These are phyloP conservation scores for Globisporangium splendens DNA, from an alignment of 352 stramenopile species.

Conservation along the genomic window DNA sequence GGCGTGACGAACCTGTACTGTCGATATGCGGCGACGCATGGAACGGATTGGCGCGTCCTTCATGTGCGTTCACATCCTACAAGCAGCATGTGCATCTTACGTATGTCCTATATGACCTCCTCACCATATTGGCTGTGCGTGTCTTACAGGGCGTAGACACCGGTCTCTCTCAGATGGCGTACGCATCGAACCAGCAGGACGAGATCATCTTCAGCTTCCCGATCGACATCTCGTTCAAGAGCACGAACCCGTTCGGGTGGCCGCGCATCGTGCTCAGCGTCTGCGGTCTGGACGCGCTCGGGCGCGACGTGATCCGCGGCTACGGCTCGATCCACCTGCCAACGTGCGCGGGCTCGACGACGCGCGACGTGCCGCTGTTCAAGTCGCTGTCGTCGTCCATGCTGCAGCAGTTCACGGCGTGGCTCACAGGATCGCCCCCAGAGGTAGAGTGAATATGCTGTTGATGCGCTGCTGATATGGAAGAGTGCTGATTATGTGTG, in stretches of 20 bases:
- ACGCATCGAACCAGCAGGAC: constrained; percentile 44
- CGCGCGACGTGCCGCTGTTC: constrained; percentile 84
- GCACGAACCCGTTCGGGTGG: constrained; percentile 94
- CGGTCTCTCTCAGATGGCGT: constrained; percentile 87
- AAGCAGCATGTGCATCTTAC: no score
- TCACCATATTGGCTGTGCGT: no score
- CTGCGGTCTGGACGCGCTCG: constrained; percentile 87
- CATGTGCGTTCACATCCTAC: constrained; percentile 43
- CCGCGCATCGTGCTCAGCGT: constrained; percentile 89
- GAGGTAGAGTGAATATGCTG: constrained; percentile 25
- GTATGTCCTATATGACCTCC: no score
- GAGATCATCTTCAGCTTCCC: constrained; percentile 94
- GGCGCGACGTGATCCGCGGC: constrained; percentile 87
- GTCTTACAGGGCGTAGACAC: constrained; percentile 57
- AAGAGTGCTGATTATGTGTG: no score
- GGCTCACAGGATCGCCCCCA: constrained; percentile 81
- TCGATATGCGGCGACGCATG: constrained; percentile 90
- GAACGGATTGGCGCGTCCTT: constrained; percentile 90
- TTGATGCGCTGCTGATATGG: no score
- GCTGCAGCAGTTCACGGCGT: constrained; percentile 87
- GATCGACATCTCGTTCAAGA: constrained; percentile 95
- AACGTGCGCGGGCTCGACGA: constrained; percentile 47
- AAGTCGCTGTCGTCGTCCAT: constrained; percentile 78
- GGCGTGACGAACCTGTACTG: constrained; percentile 89
- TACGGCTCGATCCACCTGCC: constrained; percentile 91